Evolutionary conservation across 2,329 filamentous ascomycete species (phyloP).

Genomic region (Colletotrichum sp.): DNA sequence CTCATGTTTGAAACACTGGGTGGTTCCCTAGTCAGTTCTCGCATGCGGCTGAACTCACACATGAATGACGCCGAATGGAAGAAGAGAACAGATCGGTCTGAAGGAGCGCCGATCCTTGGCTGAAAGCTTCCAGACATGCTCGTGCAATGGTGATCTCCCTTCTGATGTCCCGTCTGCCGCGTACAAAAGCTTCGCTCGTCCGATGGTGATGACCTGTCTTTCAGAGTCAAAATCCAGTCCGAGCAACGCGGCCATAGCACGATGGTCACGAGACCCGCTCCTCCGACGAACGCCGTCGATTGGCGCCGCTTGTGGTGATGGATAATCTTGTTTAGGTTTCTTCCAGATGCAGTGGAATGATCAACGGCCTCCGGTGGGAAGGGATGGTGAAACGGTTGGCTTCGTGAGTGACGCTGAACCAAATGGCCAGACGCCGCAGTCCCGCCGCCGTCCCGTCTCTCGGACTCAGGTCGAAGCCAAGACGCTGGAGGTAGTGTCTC

Average conservation of each 20-base stretch:
- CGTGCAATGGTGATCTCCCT: not conserved
- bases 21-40: not conserved
- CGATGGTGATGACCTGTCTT: conserved; percentile 1
- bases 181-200: not conserved
- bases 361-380: conserved; percentile 7
- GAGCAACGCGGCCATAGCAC: not conserved
- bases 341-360: not conserved
- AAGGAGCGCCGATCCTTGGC: not conserved
- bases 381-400: conserved; percentile 18
- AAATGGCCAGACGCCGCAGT: not conserved
- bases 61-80: not conserved
- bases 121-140: not conserved
- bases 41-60: not conserved
- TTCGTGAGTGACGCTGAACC: not conserved
- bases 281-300: not conserved
- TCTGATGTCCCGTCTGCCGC: not conserved
- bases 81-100: not conserved
- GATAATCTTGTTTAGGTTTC: not conserved
- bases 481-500: not conserved
- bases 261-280: not conserved
- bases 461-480: not conserved
- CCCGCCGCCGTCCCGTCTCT: not conserved
- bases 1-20: conserved; percentile 3
- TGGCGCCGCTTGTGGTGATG: not conserved
- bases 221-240: not conserved